A percentile compares a stretch with the other conserved stretches of the same genome.
Conservation (phyloP, 805 yeast species). For the Candida ipomoeae region DNA sequence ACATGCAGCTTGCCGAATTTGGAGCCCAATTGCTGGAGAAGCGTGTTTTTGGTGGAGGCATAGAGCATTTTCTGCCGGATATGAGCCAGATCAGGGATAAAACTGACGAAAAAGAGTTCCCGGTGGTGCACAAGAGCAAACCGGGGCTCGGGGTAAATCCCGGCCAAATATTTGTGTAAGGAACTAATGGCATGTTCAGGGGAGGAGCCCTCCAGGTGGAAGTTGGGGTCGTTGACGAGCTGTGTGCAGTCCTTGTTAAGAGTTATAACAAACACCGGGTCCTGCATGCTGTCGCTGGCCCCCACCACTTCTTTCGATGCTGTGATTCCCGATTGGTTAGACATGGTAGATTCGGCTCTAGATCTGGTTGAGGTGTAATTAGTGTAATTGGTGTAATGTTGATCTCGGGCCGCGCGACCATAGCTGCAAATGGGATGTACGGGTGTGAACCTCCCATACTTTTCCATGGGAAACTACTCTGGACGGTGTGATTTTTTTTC, state of each 20-base stretch:
- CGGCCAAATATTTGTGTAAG: conserved; percentile 21
- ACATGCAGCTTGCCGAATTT: conserved; percentile 41
- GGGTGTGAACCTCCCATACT: background rate
- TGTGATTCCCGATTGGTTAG: conserved; percentile 42
- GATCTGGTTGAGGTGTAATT: background rate
- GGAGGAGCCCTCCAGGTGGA: conserved; percentile 5
- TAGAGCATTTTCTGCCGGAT: conserved; percentile 88
- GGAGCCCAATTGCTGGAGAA: conserved; percentile 71
- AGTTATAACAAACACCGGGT: conserved; percentile 27
- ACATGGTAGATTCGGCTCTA: conserved; percentile 21
- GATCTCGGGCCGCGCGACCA: background rate
- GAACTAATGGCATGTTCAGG: conserved; percentile 18
- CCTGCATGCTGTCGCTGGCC: conserved; percentile 38
- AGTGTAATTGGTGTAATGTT: background rate
- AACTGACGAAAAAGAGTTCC: conserved; percentile 58
- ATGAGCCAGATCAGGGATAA: conserved; percentile 80
- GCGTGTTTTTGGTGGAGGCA: conserved; percentile 81
- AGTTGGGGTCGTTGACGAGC: conserved; percentile 28
- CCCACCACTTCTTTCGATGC: conserved; percentile 40
- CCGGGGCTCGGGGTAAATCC: conserved; percentile 33
- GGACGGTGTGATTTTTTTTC: no score
- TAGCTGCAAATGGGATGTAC: background rate
- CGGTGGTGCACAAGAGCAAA: conserved; percentile 28
- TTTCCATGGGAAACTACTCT: no score
- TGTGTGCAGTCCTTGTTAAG: conserved; percentile 31